These are phyloP conservation scores for Candida rishiriensis DNA, from an alignment of 805 yeast species.

Conservation along the genomic window DNA sequence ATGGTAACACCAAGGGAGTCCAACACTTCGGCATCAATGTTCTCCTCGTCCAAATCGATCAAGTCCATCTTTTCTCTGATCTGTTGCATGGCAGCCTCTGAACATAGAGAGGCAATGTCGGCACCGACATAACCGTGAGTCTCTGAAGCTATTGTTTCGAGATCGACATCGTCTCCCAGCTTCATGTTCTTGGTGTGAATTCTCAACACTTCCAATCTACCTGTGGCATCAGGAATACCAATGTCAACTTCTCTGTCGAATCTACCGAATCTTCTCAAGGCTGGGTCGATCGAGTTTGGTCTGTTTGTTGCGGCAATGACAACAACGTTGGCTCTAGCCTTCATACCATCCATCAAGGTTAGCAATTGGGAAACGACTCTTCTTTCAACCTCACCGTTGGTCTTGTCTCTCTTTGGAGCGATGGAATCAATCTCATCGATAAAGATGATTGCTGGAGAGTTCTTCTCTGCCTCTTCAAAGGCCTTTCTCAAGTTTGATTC, in stretches of 20 bases:
- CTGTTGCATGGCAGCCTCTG: constrained; percentile 99
- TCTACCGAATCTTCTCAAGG: constrained; percentile 80
- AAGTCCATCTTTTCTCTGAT: constrained; percentile 99
- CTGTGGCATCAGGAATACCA: constrained; percentile 96
- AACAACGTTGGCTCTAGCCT: constrained; percentile 96
- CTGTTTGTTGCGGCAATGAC: constrained; percentile 97
- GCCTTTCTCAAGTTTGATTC: constrained; percentile 97
- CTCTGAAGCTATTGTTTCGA: constrained; percentile 93
- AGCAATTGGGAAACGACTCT: constrained; percentile 97
- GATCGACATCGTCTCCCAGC: constrained; percentile 88
- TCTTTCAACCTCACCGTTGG: constrained; percentile 99
- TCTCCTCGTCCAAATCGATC: constrained; percentile 92
- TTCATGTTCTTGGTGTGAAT: constrained; percentile 99
- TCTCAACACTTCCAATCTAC: constrained; percentile 93
- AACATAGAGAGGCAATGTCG: constrained; percentile 95
- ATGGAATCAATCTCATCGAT: constrained; percentile 98
- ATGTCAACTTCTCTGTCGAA: constrained; percentile 84
- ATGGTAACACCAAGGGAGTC: constrained; percentile 96
- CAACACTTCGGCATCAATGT: constrained; percentile 94
- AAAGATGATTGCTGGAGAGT: constrained; percentile 95
- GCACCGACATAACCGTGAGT: constrained; percentile 99
- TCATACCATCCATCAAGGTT: constrained; percentile 99
- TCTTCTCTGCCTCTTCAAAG: constrained; percentile 98
- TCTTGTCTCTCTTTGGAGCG: constrained; percentile 99
- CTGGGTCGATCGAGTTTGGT: constrained; percentile 84